Base-by-base conservation (phyloP, 495 filamentous ascomycete genomes). In the Bathelium albidoporum region DNA sequence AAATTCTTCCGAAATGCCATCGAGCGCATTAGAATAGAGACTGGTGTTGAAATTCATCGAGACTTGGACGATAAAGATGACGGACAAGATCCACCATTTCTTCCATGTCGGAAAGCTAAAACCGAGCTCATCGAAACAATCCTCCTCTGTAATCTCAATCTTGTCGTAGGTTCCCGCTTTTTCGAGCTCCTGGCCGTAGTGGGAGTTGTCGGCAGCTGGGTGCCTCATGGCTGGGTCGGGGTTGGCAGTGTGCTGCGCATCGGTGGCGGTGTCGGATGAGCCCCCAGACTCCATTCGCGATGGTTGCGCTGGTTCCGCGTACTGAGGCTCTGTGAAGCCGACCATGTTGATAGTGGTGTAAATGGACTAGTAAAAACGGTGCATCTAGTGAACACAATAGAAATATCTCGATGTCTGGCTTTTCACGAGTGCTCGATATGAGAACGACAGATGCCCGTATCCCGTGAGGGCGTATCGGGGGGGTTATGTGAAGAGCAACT, bases 41-140 rank as follows among this genome's bases (percentile, higher is more conserved):
- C 82, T 84, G 11, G 85, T 86, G 77, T 91, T 91, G 79, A 91
- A 88, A 77, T 92, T 92, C 88, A 92, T 92, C 3, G 88, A 90
- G 59, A 86, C 83, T 67, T 91, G 89, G 7, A 92, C 86, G 44
- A 81, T 70, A 75, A 90, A 90, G 71, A 92, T 87, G 64, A 90
- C 80, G 29, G 78, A 81, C 44, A 91, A 79, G 68, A 91, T 87
- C 59, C 70, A 80, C 88, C 88, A 92, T 73, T 90, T 90, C 78
- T 86, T 90, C 76, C 79, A 80, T n/a, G 62, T 64, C 0, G 86
- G 76, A 65, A 83, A 91, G 52, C 72, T 75, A 70, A 81, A 90
- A 39, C 87, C 88, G 0, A 90, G 80, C 60, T 85, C 79, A 20
- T 84, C 81, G 69, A 83, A 85, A 64, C 80, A 83, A 61, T 87